These are phyloP conservation scores for Aeminium ludgeri DNA, from an alignment of 495 filamentous ascomycete genomes.

Conservation along the genomic window DNA sequence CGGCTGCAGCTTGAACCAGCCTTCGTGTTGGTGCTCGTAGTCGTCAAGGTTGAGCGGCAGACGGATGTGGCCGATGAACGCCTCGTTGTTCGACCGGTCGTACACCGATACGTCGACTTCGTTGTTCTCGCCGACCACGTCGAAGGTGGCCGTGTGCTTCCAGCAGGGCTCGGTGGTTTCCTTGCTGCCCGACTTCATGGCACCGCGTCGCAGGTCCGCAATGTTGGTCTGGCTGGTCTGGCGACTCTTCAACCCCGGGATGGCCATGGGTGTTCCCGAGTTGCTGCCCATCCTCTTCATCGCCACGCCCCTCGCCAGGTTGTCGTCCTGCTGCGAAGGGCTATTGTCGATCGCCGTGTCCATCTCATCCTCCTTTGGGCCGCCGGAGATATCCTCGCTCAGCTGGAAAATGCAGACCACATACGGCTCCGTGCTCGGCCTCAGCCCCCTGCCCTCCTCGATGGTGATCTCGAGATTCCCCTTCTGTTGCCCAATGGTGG, in stretches of 20 bases:
- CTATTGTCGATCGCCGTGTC: conserved; percentile 29
- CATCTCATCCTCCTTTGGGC: conserved; percentile 41
- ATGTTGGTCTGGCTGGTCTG: conserved; percentile 89
- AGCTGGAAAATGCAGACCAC: conserved; percentile 94
- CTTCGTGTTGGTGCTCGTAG: conserved; percentile 52
- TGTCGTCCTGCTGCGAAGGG: conserved; percentile 1
- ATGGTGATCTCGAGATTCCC: conserved; percentile 86
- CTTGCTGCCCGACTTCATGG: conserved; percentile 41
- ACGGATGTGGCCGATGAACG: conserved; percentile 80
- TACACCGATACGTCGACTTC: conserved; percentile 90
- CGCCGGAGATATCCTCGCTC: conserved; percentile 86
- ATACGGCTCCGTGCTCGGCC: conserved; percentile 74
- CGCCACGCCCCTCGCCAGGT: conserved; percentile 31
- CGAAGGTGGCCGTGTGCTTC: conserved; percentile 90
- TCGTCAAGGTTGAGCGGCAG: conserved; percentile 39
- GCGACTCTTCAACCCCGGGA: conserved; percentile 87
- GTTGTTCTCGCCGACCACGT: conserved; percentile 83
- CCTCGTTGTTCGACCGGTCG: conserved; percentile 68
- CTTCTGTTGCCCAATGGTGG: conserved; percentile 53
- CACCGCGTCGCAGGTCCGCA: conserved; percentile 28
- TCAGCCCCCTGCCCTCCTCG: conserved; percentile 61
- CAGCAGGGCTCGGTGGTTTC: conserved; percentile 77
- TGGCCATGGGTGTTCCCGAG: conserved; percentile 69
- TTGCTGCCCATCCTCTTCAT: conserved; percentile 56
- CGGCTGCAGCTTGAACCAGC: conserved; percentile 68